Evolutionary conservation across 768 basidiomycete genomes (phyloP), one percentile per base, ranked within the genome.

Genomic region (Amanita phalloides): DNA sequence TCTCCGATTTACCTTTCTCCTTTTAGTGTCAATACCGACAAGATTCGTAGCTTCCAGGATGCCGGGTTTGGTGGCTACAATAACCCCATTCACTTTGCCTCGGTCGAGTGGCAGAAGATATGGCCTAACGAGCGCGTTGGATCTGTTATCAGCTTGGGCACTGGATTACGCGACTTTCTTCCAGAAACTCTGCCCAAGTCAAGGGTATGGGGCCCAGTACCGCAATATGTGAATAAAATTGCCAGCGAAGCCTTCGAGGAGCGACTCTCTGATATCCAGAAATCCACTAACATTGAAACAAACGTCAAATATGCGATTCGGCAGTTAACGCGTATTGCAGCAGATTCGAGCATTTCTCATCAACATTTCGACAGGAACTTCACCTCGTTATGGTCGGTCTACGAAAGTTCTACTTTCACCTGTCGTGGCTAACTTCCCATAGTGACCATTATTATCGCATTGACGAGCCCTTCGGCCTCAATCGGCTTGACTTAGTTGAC

Each of bases 1-100:
- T 57, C 60, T 2, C 53, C 54, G 2, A 33, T 60, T 11, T 62
- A 56, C 46, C 44, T 65, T 39, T 41, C 55, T 3, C 57, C 62
- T 5, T 26, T 56, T 10, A 45, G 44, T 3, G 20, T 58, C 35
- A 28, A 57, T 26, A 49, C 55, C 20, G 42, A 44, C 23, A 55
- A 49, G 38, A 51, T 58, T 39, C 53, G 56, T 45, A 28, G 26
- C 6, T 65, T 59, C 52, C 57, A 56, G 3, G 64, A 63, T 43
- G 47, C 62, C 0, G 60, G 58, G 1, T 60, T 60, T 45, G 58
- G 60, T 21, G 64, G 62, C 0, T 65, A 59, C 51, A 61, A 60
- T 42, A 62, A 59, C 37, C 62, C 62, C 2, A 49, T 55, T 6
- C 54, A 53, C 11, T 48, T 62, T 8, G 53, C 58, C 3, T 26